Base-by-base conservation (phyloP, 129 eudicot species). In the Oenanthe sinensis region DNA sequence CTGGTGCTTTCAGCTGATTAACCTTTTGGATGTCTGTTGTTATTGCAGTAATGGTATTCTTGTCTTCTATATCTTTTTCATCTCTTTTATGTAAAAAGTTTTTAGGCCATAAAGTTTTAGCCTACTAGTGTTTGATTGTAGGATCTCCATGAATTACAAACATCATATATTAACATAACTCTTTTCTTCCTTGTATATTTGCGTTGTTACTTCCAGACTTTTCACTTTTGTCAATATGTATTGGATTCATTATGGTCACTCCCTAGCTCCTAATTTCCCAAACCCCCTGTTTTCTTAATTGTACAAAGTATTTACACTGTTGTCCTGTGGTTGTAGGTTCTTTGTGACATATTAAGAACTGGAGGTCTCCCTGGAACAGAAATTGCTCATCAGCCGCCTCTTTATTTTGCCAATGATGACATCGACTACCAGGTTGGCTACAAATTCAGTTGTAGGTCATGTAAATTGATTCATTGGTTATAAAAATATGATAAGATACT, bases 351-450 rank as follows among this genome's bases (percentile, higher is more conserved):
- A 74, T 70, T 90, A 75, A 85, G 91, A 83, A 90, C 89, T 77
- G 90, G 94, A 68, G 94, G 94, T 72, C 89, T 82, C 81, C 94
- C 94, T 65, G 94, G 94, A 72, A 79, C 75, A 73, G 88, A 83
- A 46, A 78, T 80, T 76, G 82, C 88, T 54, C 74, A 75, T 62
- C 94, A 90, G 75, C 89, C 94, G 30, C 89, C 84, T 37, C 58
- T 90, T 62, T 90, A 77, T 76, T 87, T 90, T 76, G 88, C 94
- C 75, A 83, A 74, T 80, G 94, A 90, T 62, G 94, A 90, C 83
- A 91, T 90, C 54, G 85, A 83, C 50, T 90, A 90, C 80, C 94
- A 90, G 90, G 94, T 90, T 84, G 52, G 69, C 22, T 78, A 19
- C 48, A 39, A 36, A 60, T 19, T 79, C 14, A 20, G 36, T 16